phyloP scores from a whole-genome alignment of 805 yeast species.

The Pichia rugopelliculosa region DNA sequence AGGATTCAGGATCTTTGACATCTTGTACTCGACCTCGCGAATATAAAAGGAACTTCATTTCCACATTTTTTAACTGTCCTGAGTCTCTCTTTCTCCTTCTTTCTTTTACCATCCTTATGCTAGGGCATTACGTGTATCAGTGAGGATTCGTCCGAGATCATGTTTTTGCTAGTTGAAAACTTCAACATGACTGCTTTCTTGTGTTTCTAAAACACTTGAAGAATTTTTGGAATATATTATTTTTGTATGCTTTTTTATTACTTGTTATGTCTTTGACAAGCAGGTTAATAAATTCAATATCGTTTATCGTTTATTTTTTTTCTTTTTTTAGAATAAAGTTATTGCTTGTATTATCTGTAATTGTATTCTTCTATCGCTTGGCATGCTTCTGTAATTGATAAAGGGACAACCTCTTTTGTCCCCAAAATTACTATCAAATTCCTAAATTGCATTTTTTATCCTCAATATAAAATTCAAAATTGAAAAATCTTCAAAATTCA shows the following conservation, averaged over 20 bases:
- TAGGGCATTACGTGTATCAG: conserved; percentile 99
- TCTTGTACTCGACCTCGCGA: no score
- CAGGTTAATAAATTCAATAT: neutral
- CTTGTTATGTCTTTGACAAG: conserved; percentile 1
- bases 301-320: neutral
- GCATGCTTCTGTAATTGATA: neutral
- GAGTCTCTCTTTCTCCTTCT: conserved; percentile 2
- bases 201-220: conserved; percentile 40
- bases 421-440: no score
- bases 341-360: neutral
- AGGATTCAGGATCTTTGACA: no score
- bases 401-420: neutral
- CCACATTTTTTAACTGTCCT: neutral
- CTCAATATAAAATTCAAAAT: neutral
- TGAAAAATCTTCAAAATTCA: neutral
- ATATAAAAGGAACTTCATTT: conserved; percentile 11
- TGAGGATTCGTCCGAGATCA: conserved; percentile 99
- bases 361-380: neutral
- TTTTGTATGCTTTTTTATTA: neutral
- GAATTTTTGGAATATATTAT: conserved; percentile 69
- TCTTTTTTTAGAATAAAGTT: no score
- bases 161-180: conserved; percentile 99
- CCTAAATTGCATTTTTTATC: no score
- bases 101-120: conserved; percentile 82
- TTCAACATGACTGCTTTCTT: conserved; percentile 84